Base-by-base conservation (phyloP, 106 monocot genomes). In the Posidonia australis region DNA sequence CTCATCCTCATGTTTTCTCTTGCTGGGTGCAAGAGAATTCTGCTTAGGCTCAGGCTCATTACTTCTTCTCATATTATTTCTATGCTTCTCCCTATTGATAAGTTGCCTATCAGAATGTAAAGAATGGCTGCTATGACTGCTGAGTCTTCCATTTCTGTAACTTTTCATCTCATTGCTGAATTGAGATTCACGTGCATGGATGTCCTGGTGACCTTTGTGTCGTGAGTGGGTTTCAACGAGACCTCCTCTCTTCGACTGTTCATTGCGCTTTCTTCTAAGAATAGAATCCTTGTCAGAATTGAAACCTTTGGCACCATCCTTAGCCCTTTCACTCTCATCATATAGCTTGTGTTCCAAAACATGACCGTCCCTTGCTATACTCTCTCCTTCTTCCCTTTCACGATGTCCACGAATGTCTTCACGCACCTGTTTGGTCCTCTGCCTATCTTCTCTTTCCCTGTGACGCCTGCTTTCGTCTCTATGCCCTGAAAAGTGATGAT, bases 361-460 rank as follows among this genome's bases (percentile, higher is more conserved):
- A 46, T 79, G 74, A 10, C 67, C 62, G 62, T 54, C 65, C 57
- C 77, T 65, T 32, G 23, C 46, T 24, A 68, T 19, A 70, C 36
- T 60, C 48, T 66, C 63, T 10, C 72, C 76, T 71, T 78, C 87
- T 53, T 81, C 92, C 78, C 87, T 92, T 73, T 80, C 82, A 47
- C 73, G 53, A 31, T 76, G 78, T 12, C 51, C 62, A 19, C 42
- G 58, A 14, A 52, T 22, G 53, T 83, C 78, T 68, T 90, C 85
- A 67, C 77, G 79, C 24, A 46, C 17, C 16, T 64, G 13, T 64
- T 83, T 93, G 46, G 82, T 52, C 44, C 80, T 78, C 67, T 82
- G 76, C 52, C 79, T 82, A 29, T 83, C 82, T 58, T 93, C 85
- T 77, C 81, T 77, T 51, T 93, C 93, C 55, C 75, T 79, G 45